phyloP scores from a whole-genome alignment of 2,329 filamentous ascomycete species.

The Pyricularia grisea region DNA sequence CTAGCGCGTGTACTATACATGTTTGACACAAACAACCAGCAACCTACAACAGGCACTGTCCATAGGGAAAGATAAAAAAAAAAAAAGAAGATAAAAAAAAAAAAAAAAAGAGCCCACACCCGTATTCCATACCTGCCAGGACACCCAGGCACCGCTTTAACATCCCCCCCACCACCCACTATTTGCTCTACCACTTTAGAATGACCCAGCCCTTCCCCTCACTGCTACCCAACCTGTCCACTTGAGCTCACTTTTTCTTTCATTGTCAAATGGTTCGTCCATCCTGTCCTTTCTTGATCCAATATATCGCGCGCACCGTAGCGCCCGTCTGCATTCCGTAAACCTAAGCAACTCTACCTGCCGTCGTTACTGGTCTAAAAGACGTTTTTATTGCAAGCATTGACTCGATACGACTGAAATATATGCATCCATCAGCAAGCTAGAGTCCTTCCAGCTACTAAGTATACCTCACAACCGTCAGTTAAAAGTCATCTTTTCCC shows the following conservation, averaged over 20 bases:
- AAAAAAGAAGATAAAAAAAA: not conserved
- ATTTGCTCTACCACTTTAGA: not conserved
- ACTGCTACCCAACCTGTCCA: not conserved
- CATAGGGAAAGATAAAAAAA: not conserved
- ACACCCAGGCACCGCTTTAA: not conserved
- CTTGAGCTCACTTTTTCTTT: slow-evolving; percentile 1
- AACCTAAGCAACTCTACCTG: slow-evolving; percentile 1
- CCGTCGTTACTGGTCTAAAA: not conserved
- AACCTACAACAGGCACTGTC: not conserved
- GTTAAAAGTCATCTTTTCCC: not conserved
- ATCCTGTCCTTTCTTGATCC: slow-evolving; percentile 1
- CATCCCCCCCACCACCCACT: not conserved
- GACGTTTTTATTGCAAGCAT: not conserved
- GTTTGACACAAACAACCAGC: not conserved
- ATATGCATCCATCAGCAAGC: not conserved
- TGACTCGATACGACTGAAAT: not conserved
- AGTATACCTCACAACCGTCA: not conserved
- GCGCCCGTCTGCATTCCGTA: not conserved
- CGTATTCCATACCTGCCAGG: not conserved
- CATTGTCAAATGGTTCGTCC: not conserved
- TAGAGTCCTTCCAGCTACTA: not conserved
- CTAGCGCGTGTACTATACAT: not conserved
- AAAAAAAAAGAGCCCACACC: not conserved
- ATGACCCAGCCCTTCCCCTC: not conserved
- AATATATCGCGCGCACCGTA: not conserved